These are phyloP conservation scores for Penicillium psychrosexuale DNA, from an alignment of 2,329 filamentous ascomycete genomes.

Conservation along the genomic window DNA sequence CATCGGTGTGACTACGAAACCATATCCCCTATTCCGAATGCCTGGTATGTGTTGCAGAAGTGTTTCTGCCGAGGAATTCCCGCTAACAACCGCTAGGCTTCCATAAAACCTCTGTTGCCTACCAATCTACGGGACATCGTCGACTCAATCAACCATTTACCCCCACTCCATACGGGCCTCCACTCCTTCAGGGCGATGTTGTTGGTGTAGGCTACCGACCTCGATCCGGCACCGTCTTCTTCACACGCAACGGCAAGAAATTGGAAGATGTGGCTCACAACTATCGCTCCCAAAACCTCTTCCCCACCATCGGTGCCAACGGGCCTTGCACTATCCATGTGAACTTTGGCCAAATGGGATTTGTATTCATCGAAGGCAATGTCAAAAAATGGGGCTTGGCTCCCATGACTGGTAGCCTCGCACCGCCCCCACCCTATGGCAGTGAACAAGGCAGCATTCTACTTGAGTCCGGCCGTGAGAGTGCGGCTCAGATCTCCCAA, in stretches of 20 bases:
- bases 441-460: conserved; percentile 96
- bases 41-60: conserved; percentile 64
- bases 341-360: conserved; percentile 96
- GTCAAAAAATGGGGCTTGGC: conserved; percentile 99
- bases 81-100: conserved; percentile 57
- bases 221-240: conserved; percentile 91
- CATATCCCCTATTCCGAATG: conserved; percentile 89
- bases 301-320: conserved; percentile 94
- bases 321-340: conserved; percentile 91
- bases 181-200: conserved; percentile 88
- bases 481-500: conserved; percentile 41
- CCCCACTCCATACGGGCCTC: conserved; percentile 74
- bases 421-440: conserved; percentile 92
- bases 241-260: conserved; percentile 96
- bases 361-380: conserved; percentile 98
- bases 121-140: conserved; percentile 80
- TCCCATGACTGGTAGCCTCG: conserved; percentile 90
- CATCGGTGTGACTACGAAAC: conserved; percentile 94
- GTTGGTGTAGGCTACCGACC: conserved; percentile 94
- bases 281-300: conserved; percentile 92
- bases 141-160: conserved; percentile 91
- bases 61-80: neutral
- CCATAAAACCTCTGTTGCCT: conserved; percentile 90
- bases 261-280: conserved; percentile 92
- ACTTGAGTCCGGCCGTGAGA: conserved; percentile 74